These are phyloP conservation scores for Alternaria triticina DNA, from an alignment of 2,329 filamentous ascomycete genomes.

Conservation along the genomic window DNA sequence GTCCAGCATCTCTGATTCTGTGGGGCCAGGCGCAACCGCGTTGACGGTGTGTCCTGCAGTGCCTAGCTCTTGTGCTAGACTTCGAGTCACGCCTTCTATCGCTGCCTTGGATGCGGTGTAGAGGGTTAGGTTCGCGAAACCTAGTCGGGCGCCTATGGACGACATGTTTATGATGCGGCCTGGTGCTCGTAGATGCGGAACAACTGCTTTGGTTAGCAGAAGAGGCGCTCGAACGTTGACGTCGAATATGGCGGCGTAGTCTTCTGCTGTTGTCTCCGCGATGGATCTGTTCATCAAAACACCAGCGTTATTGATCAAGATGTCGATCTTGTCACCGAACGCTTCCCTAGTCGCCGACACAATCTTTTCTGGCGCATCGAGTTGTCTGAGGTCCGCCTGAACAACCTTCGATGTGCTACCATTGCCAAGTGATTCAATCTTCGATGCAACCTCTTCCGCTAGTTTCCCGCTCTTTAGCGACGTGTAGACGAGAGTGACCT, in stretches of 20 bases:
- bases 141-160: conserved; percentile 59
- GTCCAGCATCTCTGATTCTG: conserved; percentile 64
- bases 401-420: conserved; percentile 47
- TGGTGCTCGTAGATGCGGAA: conserved; percentile 57
- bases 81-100: conserved; percentile 65
- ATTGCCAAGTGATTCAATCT: conserved; percentile 46
- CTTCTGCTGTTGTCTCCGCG: conserved; percentile 50
- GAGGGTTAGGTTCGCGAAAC: conserved; percentile 55
- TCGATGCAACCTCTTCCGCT: conserved; percentile 42
- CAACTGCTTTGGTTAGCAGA: conserved; percentile 60
- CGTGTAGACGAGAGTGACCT: conserved; percentile 54
- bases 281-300: conserved; percentile 35
- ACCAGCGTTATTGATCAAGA: conserved; percentile 54
- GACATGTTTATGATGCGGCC: conserved; percentile 66
- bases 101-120: conserved; percentile 67
- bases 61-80: conserved; percentile 66
- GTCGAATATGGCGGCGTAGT: conserved; percentile 63
- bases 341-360: conserved; percentile 44
- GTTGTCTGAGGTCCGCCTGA: conserved; percentile 49
- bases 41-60: conserved; percentile 66
- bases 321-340: conserved; percentile 52
- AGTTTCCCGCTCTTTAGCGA: conserved; percentile 47
- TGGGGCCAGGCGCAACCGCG: conserved; percentile 64
- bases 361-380: conserved; percentile 46
- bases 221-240: conserved; percentile 64